Conservation (phyloP, 495 filamentous ascomycete genomes). For the Collariella sp. region DNA sequence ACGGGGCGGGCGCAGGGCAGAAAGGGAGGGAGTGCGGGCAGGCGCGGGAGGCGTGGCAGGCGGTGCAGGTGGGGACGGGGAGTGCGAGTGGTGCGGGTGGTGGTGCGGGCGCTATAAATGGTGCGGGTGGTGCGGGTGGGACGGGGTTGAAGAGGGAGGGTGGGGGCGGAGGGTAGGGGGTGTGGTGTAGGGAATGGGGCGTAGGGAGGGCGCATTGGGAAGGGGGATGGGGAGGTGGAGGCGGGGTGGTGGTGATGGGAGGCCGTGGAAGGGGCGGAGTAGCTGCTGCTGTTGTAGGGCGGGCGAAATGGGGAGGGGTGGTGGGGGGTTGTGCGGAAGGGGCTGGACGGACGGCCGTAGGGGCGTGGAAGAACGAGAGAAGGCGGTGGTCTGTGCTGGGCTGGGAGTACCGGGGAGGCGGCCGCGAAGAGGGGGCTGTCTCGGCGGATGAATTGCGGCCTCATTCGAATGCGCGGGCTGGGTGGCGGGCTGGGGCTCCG, state of each 20-base stretch:
- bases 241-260: too few species aligned
- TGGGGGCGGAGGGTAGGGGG: too few species aligned
- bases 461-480: slow-evolving; percentile 6
- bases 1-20: not conserved
- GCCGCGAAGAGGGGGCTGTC: slow-evolving; percentile 1
- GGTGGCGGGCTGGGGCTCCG: not conserved
- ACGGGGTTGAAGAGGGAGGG: too few species aligned
- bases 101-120: too few species aligned
- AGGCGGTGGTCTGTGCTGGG: slow-evolving; percentile 1
- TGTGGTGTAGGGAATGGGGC: too few species aligned
- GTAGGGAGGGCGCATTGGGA: too few species aligned
- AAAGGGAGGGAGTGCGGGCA: not conserved
- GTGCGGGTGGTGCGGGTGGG: too few species aligned
- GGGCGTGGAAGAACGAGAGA: not conserved
- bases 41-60: not conserved
- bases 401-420: slow-evolving; percentile 8
- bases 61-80: not conserved
- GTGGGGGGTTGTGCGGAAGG: not conserved
- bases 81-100: not conserved
- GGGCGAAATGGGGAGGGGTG: not conserved
- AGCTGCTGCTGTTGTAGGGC: too few species aligned
- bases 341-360: not conserved
- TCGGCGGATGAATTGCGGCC: not conserved
- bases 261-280: too few species aligned
- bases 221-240: too few species aligned